Conservation (phyloP, 2,329 filamentous ascomycete species). For the Bipolaris cookei region DNA sequence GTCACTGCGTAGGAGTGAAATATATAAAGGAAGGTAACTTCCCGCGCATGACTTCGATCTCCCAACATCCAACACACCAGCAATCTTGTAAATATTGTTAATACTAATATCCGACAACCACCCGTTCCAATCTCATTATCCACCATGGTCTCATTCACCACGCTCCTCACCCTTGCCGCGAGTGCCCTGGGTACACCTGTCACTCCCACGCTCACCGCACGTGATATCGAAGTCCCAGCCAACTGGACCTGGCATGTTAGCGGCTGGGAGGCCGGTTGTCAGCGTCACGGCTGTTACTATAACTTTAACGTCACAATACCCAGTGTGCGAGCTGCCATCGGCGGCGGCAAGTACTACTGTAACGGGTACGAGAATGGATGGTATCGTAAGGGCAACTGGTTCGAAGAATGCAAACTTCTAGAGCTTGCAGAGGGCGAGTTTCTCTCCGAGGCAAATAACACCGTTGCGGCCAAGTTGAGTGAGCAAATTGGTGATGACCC, state of each 20-base stretch:
- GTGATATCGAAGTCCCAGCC: slow-evolving; percentile 11
- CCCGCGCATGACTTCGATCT: no score
- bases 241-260: slow-evolving; percentile 30
- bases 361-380: slow-evolving; percentile 23
- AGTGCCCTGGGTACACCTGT: slow-evolving; percentile 15
- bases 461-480: slow-evolving; percentile 21
- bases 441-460: slow-evolving; percentile 20
- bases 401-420: slow-evolving; percentile 16
- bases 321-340: slow-evolving; percentile 13
- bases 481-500: background rate
- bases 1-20: no score
- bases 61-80: no score
- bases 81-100: no score
- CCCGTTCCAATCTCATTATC: background rate
- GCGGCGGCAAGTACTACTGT: slow-evolving; percentile 25
- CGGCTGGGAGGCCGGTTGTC: slow-evolving; percentile 27
- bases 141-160: slow-evolving; percentile 20
- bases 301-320: slow-evolving; percentile 33
- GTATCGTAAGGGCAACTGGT: slow-evolving; percentile 16
- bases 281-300: slow-evolving; percentile 29
- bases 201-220: slow-evolving; percentile 6
- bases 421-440: background rate
- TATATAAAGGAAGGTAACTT: no score
- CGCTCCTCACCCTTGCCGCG: slow-evolving; percentile 17
- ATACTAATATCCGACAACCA: no score